These are phyloP conservation scores for Marchantia polymorpha DNA, from an alignment of 225 moss, liverwort and hornwort species.

Conservation along the genomic window DNA sequence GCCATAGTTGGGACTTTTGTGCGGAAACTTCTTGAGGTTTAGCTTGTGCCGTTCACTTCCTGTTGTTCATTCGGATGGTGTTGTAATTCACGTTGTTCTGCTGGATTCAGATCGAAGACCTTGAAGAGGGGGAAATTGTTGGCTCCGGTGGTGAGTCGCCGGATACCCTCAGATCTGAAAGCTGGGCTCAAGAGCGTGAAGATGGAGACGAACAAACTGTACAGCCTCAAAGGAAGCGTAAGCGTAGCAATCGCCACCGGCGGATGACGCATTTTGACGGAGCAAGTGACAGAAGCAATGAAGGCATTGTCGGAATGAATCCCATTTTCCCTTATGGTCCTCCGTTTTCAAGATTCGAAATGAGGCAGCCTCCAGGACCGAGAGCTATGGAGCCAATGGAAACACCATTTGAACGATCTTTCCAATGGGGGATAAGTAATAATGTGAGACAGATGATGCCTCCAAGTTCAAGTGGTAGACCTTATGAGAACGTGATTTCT, in stretches of 20 bases:
- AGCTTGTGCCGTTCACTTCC: neutral
- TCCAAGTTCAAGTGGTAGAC: conserved; percentile 48
- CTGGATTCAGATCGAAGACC: conserved; percentile 64
- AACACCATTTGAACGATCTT: conserved; percentile 52
- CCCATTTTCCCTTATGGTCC: conserved; percentile 28
- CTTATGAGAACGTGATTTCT: conserved; percentile 32
- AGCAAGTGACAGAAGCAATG: conserved; percentile 54
- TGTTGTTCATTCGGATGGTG: neutral
- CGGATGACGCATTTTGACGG: conserved; percentile 61
- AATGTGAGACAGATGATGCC: conserved; percentile 61
- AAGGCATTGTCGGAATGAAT: conserved; percentile 14
- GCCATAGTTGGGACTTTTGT: no score
- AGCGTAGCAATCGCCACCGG: conserved; percentile 87
- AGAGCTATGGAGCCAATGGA: conserved; percentile 47
- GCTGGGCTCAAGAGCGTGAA: conserved; percentile 66
- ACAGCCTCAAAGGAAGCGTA: conserved; percentile 84
- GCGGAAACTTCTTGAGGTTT: no score
- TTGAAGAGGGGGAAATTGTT: conserved; percentile 98
- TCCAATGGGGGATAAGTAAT: conserved; percentile 59
- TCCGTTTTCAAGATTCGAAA: conserved; percentile 50
- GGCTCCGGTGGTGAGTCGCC: conserved; percentile 78
- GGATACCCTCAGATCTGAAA: conserved; percentile 59
- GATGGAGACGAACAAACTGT: conserved; percentile 60
- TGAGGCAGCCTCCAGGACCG: conserved; percentile 49
- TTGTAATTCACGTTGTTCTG: no score